Evolutionary conservation across 345 rosid species (phyloP).

Genomic region (Limnanthes douglasii): DNA sequence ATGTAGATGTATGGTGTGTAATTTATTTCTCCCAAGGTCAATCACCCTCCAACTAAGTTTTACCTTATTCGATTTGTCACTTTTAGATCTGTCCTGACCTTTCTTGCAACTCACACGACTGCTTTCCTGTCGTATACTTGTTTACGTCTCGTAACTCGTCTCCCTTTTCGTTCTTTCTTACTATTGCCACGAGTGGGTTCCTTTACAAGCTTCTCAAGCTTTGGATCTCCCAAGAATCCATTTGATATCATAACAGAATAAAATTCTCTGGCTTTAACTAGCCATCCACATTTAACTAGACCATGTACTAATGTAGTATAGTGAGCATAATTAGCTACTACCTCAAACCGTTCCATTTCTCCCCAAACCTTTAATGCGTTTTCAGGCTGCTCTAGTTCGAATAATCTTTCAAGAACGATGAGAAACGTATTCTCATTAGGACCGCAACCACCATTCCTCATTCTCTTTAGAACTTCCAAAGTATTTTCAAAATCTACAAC

Average conservation of each 20-base stretch:
- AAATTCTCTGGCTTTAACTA: conserved; percentile 35
- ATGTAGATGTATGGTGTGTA: too few relatives aligned
- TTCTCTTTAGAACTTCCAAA: conserved; percentile 32
- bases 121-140: conserved; percentile 10
- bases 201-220: conserved; percentile 42
- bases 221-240: conserved; percentile 65
- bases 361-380: conserved; percentile 57
- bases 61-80: too few relatives aligned
- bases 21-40: too few relatives aligned
- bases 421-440: conserved; percentile 48
- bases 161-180: conserved; percentile 6
- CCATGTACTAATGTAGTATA: conserved; percentile 40
- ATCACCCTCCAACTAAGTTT: too few relatives aligned
- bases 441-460: conserved; percentile 46
- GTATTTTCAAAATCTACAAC: conserved; percentile 30
- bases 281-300: conserved; percentile 38
- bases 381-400: conserved; percentile 45
- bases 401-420: conserved; percentile 35
- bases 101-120: conserved; percentile 5
- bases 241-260: conserved; percentile 52
- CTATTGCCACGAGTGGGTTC: conserved; percentile 11
- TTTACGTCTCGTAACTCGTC: conserved; percentile 10
- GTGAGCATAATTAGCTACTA: conserved; percentile 24
- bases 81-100: conserved; percentile 4
- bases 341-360: conserved; percentile 49